phyloP scores from a whole-genome alignment of 2,329 filamentous ascomycete genomes.

The Ophiostoma sp. region DNA sequence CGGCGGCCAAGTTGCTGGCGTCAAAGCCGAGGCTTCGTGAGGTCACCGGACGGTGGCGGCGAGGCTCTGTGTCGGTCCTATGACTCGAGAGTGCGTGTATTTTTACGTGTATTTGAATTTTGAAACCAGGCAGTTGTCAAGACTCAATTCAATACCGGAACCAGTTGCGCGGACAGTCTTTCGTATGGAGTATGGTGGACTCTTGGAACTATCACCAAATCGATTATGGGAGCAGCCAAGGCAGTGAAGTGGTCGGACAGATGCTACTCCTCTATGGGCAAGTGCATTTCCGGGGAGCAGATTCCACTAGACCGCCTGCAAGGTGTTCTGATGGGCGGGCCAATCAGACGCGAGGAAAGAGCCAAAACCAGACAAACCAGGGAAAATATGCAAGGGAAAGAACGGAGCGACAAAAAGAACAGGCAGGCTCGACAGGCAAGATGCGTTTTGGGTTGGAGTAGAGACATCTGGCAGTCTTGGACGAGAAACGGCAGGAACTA shows the following conservation, averaged over 20 bases:
- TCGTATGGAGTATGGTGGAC: background rate
- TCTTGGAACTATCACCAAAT: background rate
- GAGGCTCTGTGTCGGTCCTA: background rate
- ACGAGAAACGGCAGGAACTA: background rate
- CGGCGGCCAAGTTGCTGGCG: background rate
- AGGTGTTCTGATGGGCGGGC: background rate
- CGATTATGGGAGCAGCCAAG: background rate
- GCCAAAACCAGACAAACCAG: background rate
- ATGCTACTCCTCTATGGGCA: background rate
- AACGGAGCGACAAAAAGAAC: background rate
- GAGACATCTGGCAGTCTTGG: background rate
- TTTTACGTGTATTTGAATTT: background rate
- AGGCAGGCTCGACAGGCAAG: background rate
- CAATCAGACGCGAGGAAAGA: conserved; percentile 8
- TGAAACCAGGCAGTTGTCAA: background rate
- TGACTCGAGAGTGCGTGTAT: background rate
- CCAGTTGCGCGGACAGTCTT: background rate
- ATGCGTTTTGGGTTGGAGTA: background rate
- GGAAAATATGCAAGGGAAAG: background rate
- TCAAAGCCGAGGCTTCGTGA: background rate
- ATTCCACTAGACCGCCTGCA: conserved; percentile 15
- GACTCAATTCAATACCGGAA: background rate
- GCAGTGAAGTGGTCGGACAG: background rate
- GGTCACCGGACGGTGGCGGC: background rate
- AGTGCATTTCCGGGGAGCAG: conserved; percentile 12